Evolutionary conservation across 495 filamentous ascomycete genomes (phyloP).

Genomic region (Tuber umbilicatum): DNA sequence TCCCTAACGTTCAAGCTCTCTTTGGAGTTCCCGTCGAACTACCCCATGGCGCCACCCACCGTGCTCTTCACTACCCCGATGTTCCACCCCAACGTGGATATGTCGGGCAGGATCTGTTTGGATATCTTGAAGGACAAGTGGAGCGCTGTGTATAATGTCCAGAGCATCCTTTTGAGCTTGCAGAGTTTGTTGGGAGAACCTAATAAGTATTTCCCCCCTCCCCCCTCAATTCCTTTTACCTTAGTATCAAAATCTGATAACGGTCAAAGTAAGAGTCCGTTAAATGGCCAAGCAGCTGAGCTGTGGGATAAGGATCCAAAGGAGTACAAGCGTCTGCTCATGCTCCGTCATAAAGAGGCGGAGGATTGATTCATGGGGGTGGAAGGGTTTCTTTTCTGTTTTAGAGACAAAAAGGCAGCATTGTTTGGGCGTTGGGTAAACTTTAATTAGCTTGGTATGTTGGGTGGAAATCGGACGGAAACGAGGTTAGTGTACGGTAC

Average conservation of each 20-base stretch:
- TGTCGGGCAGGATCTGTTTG: slow-evolving; percentile 84
- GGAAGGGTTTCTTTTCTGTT: slow-evolving; percentile 4
- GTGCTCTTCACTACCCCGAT: slow-evolving; percentile 92
- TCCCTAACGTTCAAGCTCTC: slow-evolving; percentile 86
- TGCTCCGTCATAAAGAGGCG: slow-evolving; percentile 40
- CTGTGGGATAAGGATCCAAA: slow-evolving; percentile 85
- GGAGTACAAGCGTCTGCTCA: slow-evolving; percentile 68
- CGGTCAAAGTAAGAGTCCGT: slow-evolving; percentile 68
- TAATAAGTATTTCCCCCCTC: slow-evolving; percentile 68
- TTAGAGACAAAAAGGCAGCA: slow-evolving; percentile 4
- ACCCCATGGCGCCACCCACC: slow-evolving; percentile 86
- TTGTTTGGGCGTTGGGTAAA: slow-evolving; percentile 3
- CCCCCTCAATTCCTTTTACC: neutral
- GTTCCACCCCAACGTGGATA: slow-evolving; percentile 91
- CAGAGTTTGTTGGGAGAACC: slow-evolving; percentile 95
- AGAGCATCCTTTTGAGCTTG: slow-evolving; percentile 83
- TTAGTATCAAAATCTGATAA: slow-evolving; percentile 7
- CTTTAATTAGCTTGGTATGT: neutral
- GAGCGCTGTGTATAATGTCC: slow-evolving; percentile 83
- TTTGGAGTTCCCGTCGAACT: slow-evolving; percentile 84
- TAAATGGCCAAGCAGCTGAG: slow-evolving; percentile 94
- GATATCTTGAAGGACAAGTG: slow-evolving; percentile 99
- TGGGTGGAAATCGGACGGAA: neutral
- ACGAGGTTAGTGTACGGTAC: neutral
- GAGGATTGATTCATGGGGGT: slow-evolving; percentile 25